phyloP scores from a whole-genome alignment of 129 eudicot genomes.

The Erigeron canadensis region DNA sequence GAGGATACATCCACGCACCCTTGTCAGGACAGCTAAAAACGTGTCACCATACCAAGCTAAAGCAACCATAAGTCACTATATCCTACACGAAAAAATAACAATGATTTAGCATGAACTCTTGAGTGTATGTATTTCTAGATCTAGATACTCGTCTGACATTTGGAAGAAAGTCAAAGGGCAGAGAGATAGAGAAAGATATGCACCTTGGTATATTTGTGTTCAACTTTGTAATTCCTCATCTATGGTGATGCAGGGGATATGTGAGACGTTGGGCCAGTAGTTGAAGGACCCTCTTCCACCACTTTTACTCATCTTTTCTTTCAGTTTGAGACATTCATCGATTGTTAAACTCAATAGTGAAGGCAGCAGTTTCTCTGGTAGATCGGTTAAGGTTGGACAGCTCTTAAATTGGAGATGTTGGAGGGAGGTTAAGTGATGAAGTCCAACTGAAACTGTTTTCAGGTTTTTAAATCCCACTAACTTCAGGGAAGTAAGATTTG shows the following conservation, averaged over 20 bases:
- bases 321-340: not conserved
- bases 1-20: slow-evolving; percentile 92
- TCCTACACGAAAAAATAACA: slow-evolving; percentile 43
- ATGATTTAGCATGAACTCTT: no score
- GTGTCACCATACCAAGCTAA: slow-evolving; percentile 96
- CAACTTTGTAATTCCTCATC: not conserved
- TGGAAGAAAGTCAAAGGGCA: no score
- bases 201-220: no score
- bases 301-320: not conserved
- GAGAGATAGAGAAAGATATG: no score
- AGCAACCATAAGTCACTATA: slow-evolving; percentile 89
- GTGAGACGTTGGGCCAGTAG: not conserved
- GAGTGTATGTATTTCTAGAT: no score
- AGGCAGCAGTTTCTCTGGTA: not conserved
- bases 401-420: not conserved
- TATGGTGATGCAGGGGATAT: no score
- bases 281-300: not conserved
- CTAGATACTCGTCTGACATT: no score
- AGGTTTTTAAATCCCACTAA: no score
- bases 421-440: not conserved
- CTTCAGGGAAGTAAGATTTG: no score
- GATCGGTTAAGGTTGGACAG: not conserved
- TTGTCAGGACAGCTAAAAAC: slow-evolving; percentile 54
- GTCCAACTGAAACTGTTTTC: no score
- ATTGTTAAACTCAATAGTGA: no score